Evolutionary conservation across 2,329 filamentous ascomycete genomes (phyloP).

Genomic region (Juglanconis sp.): DNA sequence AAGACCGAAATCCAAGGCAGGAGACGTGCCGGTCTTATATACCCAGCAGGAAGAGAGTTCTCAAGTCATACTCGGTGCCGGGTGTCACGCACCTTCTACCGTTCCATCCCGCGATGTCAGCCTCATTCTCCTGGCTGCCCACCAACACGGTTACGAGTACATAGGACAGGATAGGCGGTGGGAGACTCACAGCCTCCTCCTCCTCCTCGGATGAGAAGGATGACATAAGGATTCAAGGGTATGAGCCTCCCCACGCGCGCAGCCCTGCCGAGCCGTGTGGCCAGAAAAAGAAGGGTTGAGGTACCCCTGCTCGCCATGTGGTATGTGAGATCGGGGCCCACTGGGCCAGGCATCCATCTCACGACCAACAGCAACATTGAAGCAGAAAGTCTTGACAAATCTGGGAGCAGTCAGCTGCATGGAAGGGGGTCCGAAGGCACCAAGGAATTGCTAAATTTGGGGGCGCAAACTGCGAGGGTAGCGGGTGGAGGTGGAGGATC

Average conservation of each 20-base stretch:
- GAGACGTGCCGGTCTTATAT: slow-evolving; percentile 24
- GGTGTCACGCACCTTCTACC: slow-evolving; percentile 9
- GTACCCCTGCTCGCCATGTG: slow-evolving; percentile 15
- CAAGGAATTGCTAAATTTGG: slow-evolving; percentile 8
- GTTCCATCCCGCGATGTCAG: slow-evolving; percentile 13
- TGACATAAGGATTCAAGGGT: slow-evolving; percentile 18
- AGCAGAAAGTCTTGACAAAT: not conserved
- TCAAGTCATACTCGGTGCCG: slow-evolving; percentile 15
- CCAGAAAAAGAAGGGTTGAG: not conserved
- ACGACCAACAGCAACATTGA: not conserved
- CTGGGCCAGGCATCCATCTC: not conserved
- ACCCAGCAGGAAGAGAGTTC: slow-evolving; percentile 8
- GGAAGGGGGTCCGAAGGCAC: not conserved
- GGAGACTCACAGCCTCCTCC: slow-evolving; percentile 17
- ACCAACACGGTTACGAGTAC: not conserved
- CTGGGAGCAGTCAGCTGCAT: not conserved
- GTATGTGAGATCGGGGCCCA: slow-evolving; percentile 2
- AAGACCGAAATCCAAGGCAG: slow-evolving; percentile 21
- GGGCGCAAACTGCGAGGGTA: slow-evolving; percentile 10
- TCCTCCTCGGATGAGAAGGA: slow-evolving; percentile 12
- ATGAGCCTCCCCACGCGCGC: slow-evolving; percentile 14
- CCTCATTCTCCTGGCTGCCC: slow-evolving; percentile 12
- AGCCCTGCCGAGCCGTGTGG: not conserved
- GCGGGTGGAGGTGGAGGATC: not conserved
- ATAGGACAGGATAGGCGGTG: not conserved